Evolutionary conservation across 2,329 filamentous ascomycete species (phyloP).

Genomic region (Helicocarpus griseus): DNA sequence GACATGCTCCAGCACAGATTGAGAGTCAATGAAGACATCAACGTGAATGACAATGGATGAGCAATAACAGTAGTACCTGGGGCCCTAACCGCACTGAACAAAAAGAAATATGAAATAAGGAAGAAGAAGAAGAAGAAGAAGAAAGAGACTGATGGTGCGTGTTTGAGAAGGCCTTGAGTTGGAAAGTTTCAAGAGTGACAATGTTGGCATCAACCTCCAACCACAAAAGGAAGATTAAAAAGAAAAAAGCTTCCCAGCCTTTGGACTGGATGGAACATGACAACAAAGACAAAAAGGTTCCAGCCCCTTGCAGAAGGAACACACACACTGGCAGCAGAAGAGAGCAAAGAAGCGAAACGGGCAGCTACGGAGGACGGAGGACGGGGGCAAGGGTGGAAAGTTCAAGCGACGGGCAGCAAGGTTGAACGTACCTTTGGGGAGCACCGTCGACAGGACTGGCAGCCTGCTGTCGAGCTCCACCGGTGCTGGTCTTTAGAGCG

Average conservation of each 20-base stretch:
- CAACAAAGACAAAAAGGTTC: slow-evolving; percentile 1
- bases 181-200: too few species aligned
- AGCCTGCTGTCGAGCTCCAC: slow-evolving; percentile 46
- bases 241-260: not conserved
- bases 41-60: slow-evolving; percentile 1
- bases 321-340: not conserved
- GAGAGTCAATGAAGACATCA: not conserved
- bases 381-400: not conserved
- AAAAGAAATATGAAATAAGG: not conserved
- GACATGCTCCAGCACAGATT: not conserved
- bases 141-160: not conserved
- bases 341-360: slow-evolving; percentile 5
- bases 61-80: not conserved
- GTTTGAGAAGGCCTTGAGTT: not conserved
- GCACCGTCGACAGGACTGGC: slow-evolving; percentile 45
- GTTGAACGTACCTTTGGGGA: slow-evolving; percentile 43
- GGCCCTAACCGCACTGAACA: not conserved
- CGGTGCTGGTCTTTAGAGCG: slow-evolving; percentile 38
- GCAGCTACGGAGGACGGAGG: not conserved
- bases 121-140: not conserved
- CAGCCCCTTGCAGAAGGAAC: too few species aligned
- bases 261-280: not conserved
- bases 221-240: too few species aligned
- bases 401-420: not conserved
- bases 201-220: too few species aligned